phyloP scores from a whole-genome alignment of 306 rosid species.

The Dalbergia cultrata region DNA sequence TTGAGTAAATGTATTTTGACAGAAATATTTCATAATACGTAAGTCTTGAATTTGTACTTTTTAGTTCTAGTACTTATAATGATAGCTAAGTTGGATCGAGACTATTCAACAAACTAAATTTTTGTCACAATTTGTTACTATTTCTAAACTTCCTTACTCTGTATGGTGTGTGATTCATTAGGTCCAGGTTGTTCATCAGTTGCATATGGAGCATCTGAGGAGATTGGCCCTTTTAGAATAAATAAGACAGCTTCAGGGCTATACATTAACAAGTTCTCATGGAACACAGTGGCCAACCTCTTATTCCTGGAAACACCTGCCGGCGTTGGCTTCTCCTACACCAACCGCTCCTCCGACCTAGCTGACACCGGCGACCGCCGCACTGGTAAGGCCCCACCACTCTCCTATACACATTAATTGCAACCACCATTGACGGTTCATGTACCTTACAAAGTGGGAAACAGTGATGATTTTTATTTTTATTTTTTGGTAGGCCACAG shows the following conservation, averaged over 20 bases:
- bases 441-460: constrained; percentile 12
- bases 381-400: constrained; percentile 64
- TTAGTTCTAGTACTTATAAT: no score
- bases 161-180: not conserved
- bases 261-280: constrained; percentile 79
- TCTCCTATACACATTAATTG: constrained; percentile 8
- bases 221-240: constrained; percentile 90
- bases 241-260: constrained; percentile 82
- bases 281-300: constrained; percentile 89
- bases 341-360: constrained; percentile 82
- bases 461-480: constrained; percentile 27
- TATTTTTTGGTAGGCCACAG: constrained; percentile 56
- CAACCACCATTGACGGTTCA: constrained; percentile 27
- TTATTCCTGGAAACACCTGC: constrained; percentile 91
- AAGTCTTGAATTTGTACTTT: no score
- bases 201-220: constrained; percentile 98
- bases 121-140: not conserved
- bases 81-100: no score
- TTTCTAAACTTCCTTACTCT: not conserved
- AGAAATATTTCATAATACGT: no score
- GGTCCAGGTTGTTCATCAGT: constrained; percentile 99
- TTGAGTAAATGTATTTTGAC: no score
- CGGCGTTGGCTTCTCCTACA: constrained; percentile 95
- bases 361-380: constrained; percentile 85
- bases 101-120: not conserved